Evolutionary conservation across 768 basidiomycete species (phyloP), one percentile per base, ranked within the genome.

Genomic region (Tylopilus felleus): DNA sequence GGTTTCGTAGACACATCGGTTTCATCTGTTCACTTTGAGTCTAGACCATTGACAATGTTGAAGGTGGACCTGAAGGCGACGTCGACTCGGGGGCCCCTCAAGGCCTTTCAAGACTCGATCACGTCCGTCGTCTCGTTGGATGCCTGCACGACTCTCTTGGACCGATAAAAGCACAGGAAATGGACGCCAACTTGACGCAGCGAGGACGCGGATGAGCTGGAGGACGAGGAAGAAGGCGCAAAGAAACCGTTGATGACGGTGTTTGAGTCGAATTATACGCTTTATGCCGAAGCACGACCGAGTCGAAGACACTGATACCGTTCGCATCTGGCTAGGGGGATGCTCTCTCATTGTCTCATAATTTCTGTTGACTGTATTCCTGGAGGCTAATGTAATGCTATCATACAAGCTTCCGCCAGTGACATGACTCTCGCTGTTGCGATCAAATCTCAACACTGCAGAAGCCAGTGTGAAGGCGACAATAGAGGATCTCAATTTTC

Each of bases 241-340:
- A 63, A 70, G 43, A 82, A 82, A 58, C 80, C 86, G 14, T 66
- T 95, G 52, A 85, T 74, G 51, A 93, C 93, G 0, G 89, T 93
- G 0, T 99, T 95, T 64, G 97, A 99, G 68, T 78, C 98, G 52
- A 96, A 94, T 59, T 96, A 98, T 63, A 98, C 96, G 16, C 78
- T 98, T 1, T 98, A 83, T 60, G 93, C 94, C 5, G 92, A 96
- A 64, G 96, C 95, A 6, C 84, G 90, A 59, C 74, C n/a, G n/a
- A n/a, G n/a, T 98, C 4, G 84, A 91, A 56, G 85, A 93, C 56
- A 87, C 86, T 0, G 94, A 96, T 51, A 85, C 86, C 0, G 95
- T 98, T 10, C 93, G 85, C 63, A 75, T 99, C 25, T 99, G 97
- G 96, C 84, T 99, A 19, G 96, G 96, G 28, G 95, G 98, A 73